These are phyloP conservation scores for Colletotrichum falcatum DNA, from an alignment of 2,329 filamentous ascomycete genomes.

Conservation along the genomic window DNA sequence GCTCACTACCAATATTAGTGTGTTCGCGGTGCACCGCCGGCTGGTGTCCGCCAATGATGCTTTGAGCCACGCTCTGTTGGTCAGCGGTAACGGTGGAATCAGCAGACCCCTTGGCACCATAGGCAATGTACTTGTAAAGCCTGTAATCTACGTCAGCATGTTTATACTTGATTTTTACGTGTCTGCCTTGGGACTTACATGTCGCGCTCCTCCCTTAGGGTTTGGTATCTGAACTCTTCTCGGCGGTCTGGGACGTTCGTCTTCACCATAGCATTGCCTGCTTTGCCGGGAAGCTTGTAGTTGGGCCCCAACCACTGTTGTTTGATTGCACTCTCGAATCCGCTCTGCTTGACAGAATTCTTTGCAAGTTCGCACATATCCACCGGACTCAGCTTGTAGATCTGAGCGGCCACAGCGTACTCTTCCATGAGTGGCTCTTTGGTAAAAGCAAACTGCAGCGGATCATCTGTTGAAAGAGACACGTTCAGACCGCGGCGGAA, in stretches of 20 bases:
- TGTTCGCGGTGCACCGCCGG: constrained; percentile 12
- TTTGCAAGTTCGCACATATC: constrained; percentile 99
- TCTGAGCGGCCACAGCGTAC: constrained; percentile 97
- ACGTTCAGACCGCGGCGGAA: constrained; percentile 96
- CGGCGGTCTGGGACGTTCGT: constrained; percentile 96
- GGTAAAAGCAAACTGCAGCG: constrained; percentile 97
- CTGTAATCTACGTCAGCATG: constrained; percentile 18
- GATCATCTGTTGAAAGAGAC: constrained; percentile 95
- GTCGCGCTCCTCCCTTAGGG: constrained; percentile 82
- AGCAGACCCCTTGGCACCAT: constrained; percentile 10
- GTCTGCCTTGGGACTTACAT: constrained; percentile 71
- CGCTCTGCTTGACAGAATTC: constrained; percentile 94
- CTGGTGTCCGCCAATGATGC: constrained; percentile 28
- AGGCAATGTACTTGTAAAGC: constrained; percentile 37
- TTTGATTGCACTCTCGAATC: constrained; percentile 90
- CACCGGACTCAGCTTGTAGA: constrained; percentile 95
- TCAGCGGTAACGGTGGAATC: constrained; percentile 14
- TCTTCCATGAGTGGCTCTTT: constrained; percentile 98
- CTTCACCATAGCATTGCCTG: constrained; percentile 93
- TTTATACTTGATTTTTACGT: background rate
- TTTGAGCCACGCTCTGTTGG: constrained; percentile 26
- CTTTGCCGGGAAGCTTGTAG: constrained; percentile 81
- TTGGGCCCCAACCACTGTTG: constrained; percentile 89
- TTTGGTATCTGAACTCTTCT: constrained; percentile 90
- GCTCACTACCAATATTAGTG: background rate